Conservation (phyloP, 1,284 basidiomycete genomes). For the Austroboletus niveus region DNA sequence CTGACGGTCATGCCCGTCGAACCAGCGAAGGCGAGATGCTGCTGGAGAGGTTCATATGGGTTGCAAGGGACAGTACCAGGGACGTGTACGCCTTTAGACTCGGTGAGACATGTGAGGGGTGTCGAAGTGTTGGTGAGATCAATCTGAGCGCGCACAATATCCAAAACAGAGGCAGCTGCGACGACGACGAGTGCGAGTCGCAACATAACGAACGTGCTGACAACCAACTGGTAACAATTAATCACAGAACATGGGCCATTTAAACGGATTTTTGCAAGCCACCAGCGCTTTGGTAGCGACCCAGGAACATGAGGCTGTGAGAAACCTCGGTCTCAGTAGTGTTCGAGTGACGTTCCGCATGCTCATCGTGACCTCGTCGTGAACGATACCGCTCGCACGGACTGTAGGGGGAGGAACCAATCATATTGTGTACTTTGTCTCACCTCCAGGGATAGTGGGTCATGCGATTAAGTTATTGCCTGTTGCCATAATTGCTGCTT, state of each 20-base stretch:
- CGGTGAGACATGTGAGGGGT: constrained; percentile 20
- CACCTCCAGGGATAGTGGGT: not conserved
- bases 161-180: constrained; percentile 6
- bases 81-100: constrained; percentile 29
- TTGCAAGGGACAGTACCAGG: constrained; percentile 28
- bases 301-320: constrained; percentile 7
- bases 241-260: not conserved
- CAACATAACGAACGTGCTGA: constrained; percentile 5
- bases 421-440: not conserved
- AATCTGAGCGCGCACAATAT: constrained; percentile 19
- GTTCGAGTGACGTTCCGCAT: not conserved
- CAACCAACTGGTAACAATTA: not conserved
- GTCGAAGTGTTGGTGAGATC: constrained; percentile 14
- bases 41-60: constrained; percentile 28
- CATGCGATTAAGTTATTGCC: not conserved
- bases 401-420: not conserved
- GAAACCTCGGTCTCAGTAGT: not conserved
- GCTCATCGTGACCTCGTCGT: not conserved
- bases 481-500: not conserved
- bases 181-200: constrained; percentile 2
- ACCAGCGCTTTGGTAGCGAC: not conserved
- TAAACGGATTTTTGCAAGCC: not conserved
- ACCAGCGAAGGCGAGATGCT: constrained; percentile 25
- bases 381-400: not conserved
- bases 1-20: constrained; percentile 27